Evolutionary conservation across 768 basidiomycete genomes (phyloP), one percentile per base, ranked within the genome.

Genomic region (Lactifluus piperatus): DNA sequence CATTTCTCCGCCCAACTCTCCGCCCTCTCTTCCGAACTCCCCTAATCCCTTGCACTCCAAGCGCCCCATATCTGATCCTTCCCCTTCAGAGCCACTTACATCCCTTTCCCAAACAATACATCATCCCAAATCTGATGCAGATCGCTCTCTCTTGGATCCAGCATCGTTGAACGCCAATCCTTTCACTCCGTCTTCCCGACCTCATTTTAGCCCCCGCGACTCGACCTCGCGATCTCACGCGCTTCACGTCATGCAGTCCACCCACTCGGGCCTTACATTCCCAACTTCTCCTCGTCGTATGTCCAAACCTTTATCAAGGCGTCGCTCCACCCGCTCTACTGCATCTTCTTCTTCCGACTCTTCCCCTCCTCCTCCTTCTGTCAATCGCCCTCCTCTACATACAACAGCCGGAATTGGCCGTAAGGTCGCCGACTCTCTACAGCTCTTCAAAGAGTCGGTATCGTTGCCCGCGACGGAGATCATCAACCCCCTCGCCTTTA

Each of bases 341-440:
- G 66, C 71, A 58, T 70, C 70, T 56, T 71, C 62, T 37, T 72
- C 72, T 36, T 63, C 56, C 49, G 68, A 58, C 27, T 54, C 69
- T 66, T 66, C 68, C 70, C 67, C 72, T 68, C 63, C 65, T 61
- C 73, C 68, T 50, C 69, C 69, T 62, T 54, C 68, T 66, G 43
- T 71, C 70, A 63, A 76, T 68, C 57, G 71, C 70, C 62, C 73
- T 62, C 51, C 66, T 51, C 72, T 46, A 20, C 54, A 63, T 10
- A 64, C 26, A 30, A 18, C 67, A n/a, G 57, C 70, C 2, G 83
- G 82, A 20, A 86, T 84, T 49, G 85, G 88, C 30, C 82, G 90
- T 64, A 92, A 92, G 70, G 89, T 92, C 32, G 90, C 90, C 1
- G 88, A 85, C 11, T 83, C 85, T 5, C 76, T 92, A 11, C 84